Conservation (phyloP, 2,329 filamentous ascomycete genomes). For the Sclerotinia trifoliorum region DNA sequence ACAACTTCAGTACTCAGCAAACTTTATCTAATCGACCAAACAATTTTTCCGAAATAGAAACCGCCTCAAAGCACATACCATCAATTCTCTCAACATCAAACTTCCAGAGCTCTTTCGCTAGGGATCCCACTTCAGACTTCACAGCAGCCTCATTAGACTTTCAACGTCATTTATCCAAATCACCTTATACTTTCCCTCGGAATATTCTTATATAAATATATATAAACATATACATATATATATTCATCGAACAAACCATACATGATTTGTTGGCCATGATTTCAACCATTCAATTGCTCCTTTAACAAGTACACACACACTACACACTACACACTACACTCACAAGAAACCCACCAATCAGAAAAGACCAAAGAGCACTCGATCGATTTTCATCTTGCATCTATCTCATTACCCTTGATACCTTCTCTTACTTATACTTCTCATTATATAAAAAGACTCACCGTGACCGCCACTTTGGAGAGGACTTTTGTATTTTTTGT, state of each 20-base stretch:
- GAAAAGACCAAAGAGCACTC: background rate
- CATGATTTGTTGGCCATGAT: conserved; percentile 4
- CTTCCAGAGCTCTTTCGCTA: background rate
- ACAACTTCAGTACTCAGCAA: background rate
- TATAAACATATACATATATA: background rate
- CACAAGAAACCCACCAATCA: background rate
- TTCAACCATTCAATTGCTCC: conserved; percentile 5
- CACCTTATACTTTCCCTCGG: background rate
- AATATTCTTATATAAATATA: background rate
- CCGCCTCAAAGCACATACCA: conserved; percentile 1
- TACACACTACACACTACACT: background rate
- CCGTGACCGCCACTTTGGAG: conserved; percentile 14
- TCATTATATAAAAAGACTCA: conserved; percentile 8
- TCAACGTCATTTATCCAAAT: background rate
- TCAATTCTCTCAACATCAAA: conserved; percentile 6
- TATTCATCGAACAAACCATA: background rate
- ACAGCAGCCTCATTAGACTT: conserved; percentile 15
- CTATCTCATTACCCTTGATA: background rate
- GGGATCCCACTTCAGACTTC: conserved; percentile 2
- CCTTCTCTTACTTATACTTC: conserved; percentile 12
- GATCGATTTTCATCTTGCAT: conserved; percentile 9
- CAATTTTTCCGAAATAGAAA: background rate
- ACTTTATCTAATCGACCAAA: conserved; percentile 8
- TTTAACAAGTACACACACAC: background rate
- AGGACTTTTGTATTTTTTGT: background rate